Evolutionary conservation across 805 yeast species (phyloP), one percentile per base, ranked within the genome.

Genomic region (Priceomyces castillae): DNA sequence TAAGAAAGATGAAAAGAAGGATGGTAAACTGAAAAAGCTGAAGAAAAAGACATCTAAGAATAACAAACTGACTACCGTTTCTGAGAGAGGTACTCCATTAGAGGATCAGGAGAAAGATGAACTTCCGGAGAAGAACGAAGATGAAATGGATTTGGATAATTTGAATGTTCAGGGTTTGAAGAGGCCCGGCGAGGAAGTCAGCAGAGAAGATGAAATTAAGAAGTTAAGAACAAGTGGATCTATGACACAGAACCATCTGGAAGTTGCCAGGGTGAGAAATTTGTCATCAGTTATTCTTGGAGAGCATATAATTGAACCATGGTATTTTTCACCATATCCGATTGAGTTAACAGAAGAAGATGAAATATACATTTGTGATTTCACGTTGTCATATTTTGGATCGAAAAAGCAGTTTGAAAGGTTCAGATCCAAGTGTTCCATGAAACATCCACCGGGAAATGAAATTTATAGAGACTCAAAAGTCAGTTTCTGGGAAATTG

Each of bases 251-350:
- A 78, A 76, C 53, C 74, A 77, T 46, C 84, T 84, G 48, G 98
- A 92, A 58, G 86, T 92, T 18, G 90, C 98, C 0, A 76, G 94
- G 43, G 97, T 94, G 37, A 77, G 98, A 52, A 94, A 94, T 59
- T 73, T 94, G 49, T 73, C 78, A 37, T 76, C 79, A 42, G 80
- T 94, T 4, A 84, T 88, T 3, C 80, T 94, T 67, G 99, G 99
- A 1, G 85, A 84, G 49, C 89, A 82, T 62, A 86, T 86, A 53
- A 89, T 94, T 41, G 99, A 94, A 62, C 99, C 99, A 2, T 94
- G 99, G 99, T 94, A 94, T 65, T 94, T 94, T 58, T 86, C 96
- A 1, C 98, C 99, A 1, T 94, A 94, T 62, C 99, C 99, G 0
- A 75, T 89, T 12, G 99, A 94, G 60, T 75, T 90, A 43, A 89